Percentiles rank a stretch among this genome's conserved stretches.
phyloP scores from a whole-genome alignment of 805 yeast genomes.

The Suhomyces sp. region DNA sequence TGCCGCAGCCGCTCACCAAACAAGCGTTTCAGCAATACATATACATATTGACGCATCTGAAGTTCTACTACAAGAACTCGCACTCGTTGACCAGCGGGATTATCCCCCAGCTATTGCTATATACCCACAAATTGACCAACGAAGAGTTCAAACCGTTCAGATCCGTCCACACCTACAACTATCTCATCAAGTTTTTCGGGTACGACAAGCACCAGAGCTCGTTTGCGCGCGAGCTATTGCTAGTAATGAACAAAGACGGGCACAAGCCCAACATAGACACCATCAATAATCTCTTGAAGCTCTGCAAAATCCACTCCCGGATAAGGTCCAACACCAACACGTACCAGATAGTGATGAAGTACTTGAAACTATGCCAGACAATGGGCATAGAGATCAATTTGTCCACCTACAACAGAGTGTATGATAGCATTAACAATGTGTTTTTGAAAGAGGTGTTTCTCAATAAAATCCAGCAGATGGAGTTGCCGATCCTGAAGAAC shows the following conservation, averaged over 20 bases:
- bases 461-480: conserved; percentile 26
- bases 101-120: conserved; percentile 34
- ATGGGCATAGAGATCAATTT: conserved; percentile 28
- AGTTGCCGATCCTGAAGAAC: conserved; percentile 33
- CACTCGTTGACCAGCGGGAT: conserved; percentile 34
- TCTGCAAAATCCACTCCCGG: conserved; percentile 29
- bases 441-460: conserved; percentile 37
- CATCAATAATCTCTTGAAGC: conserved; percentile 33
- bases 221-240: conserved; percentile 36
- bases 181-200: conserved; percentile 40
- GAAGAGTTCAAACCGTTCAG: conserved; percentile 26
- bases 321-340: conserved; percentile 33
- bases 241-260: conserved; percentile 42
- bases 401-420: conserved; percentile 35
- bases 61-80: conserved; percentile 29
- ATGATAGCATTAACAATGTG: conserved; percentile 36
- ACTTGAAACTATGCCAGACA: conserved; percentile 25
- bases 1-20: conserved; percentile 25
- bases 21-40: conserved; percentile 34
- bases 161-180: conserved; percentile 37
- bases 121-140: conserved; percentile 37
- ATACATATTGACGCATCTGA: conserved; percentile 34
- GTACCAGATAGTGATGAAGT: conserved; percentile 27
- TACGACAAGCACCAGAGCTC: conserved; percentile 37
- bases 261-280: conserved; percentile 40